phyloP scores from a whole-genome alignment of 1,284 basidiomycete species.

The Naganishia sp. region DNA sequence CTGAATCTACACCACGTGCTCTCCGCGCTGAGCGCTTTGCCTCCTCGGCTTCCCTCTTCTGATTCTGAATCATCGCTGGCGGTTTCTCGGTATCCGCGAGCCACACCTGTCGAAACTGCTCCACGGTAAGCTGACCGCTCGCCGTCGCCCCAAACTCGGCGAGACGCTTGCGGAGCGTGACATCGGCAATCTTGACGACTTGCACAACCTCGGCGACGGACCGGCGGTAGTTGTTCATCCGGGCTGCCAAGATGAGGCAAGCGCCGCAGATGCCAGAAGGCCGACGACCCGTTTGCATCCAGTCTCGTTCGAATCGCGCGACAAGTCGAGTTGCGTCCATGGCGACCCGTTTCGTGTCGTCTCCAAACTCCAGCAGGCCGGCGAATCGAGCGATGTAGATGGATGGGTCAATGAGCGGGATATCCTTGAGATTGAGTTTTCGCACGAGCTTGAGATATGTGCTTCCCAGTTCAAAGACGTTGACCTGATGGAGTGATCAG shows the following conservation, averaged over 20 bases:
- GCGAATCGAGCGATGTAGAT: constrained; percentile 97
- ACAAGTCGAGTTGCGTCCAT: constrained; percentile 92
- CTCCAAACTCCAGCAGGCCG: constrained; percentile 93
- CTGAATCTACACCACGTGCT: constrained; percentile 23
- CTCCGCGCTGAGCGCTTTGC: constrained; percentile 45
- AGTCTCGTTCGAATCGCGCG: constrained; percentile 92
- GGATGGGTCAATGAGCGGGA: constrained; percentile 91
- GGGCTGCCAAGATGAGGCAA: constrained; percentile 87
- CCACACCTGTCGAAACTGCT: constrained; percentile 90
- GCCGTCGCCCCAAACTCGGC: constrained; percentile 92
- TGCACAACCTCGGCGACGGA: constrained; percentile 94
- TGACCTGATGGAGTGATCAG: constrained; percentile 64
- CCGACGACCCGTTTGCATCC: constrained; percentile 93
- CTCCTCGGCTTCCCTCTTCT: constrained; percentile 53
- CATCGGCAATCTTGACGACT: constrained; percentile 97
- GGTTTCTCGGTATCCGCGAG: constrained; percentile 88
- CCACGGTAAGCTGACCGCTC: constrained; percentile 79
- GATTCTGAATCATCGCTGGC: constrained; percentile 72
- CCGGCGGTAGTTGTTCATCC: constrained; percentile 97
- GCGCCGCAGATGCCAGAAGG: constrained; percentile 98
- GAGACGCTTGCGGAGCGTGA: constrained; percentile 88
- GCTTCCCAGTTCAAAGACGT: constrained; percentile 95
- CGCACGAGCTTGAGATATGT: constrained; percentile 93
- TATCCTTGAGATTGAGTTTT: constrained; percentile 74
- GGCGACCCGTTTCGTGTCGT: constrained; percentile 87